Evolutionary conservation across 306 rosid species (phyloP), one percentile per base, ranked within the genome.

Genomic region (Acmispon strigosus): DNA sequence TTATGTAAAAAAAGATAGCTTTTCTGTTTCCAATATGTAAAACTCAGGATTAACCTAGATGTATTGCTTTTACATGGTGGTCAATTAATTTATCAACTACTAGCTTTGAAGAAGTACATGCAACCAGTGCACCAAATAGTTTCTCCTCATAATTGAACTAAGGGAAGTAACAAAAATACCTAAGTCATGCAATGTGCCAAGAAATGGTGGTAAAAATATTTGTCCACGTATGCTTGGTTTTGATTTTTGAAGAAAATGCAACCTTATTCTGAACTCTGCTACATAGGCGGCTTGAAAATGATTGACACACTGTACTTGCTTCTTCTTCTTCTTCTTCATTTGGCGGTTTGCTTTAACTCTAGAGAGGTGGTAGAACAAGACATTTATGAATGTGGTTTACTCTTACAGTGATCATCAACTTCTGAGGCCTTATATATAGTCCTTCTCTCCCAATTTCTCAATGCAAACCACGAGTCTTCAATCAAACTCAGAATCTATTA

Each of bases 341-440:
- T 10, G 82, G 82, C 81, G 77, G 87, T 69, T 73, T 79, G 87
- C 82, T 76, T 75, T 83, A 76, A 79, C 15, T 76, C 64, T 68
- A 3, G 10, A 54, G 81, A 67, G 82, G 84, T 63, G 87, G 84
- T 83, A 80, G 84, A 79, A 79, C 7, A 62, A 20, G 8, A 37
- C 82, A 83, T 83, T 76, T 45, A 79, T 79, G 78, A 75, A 36
- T 36, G 39, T 63, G 6, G 22, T 71, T 39, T 39, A 2, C 0
- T 0, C 37, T 74, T 27, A 20, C 64, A 50, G 4, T 10, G 15
- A 65, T 37, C 2, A 65, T 37, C 2, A 51, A 55, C 47, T 59
- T 47, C 59, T 44, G 41, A 34, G 22, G 10, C 49, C 52, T 78
- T 74, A 57, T 74, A 74, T 54, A 69, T 52, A 61, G 54, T 73